Percentiles rank a stretch among this genome's conserved stretches.
Conservation (phyloP, 176 grass and related monocot genomes). For the Canna indica region DNA sequence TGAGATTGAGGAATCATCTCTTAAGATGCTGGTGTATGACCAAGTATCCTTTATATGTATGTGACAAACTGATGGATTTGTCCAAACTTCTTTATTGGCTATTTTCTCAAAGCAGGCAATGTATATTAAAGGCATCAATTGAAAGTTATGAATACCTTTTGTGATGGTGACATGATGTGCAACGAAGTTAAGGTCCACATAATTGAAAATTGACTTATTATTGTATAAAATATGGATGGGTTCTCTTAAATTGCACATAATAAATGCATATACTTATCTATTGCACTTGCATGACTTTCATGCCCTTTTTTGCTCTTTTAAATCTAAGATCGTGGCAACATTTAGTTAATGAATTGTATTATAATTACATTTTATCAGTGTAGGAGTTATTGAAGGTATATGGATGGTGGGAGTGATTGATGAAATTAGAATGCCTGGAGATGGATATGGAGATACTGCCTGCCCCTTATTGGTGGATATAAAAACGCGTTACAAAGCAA, state of each 20-base stretch:
- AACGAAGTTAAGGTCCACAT: too few relatives aligned
- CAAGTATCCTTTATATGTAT: background rate
- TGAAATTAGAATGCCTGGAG: conserved; percentile 48
- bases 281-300: background rate
- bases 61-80: background rate
- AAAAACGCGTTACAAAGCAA: conserved; percentile 59
- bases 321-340: background rate
- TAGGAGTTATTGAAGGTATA: conserved; percentile 52
- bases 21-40: background rate
- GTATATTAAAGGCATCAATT: background rate
- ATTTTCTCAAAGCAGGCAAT: background rate
- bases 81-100: background rate
- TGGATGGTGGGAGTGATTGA: conserved; percentile 89
- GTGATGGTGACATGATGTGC: background rate
- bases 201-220: background rate
- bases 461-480: conserved; percentile 66
- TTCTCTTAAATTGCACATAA: background rate
- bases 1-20: background rate
- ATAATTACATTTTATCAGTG: conserved; percentile 25
- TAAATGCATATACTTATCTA: background rate
- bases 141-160: background rate
- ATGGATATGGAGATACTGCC: conserved; percentile 35
- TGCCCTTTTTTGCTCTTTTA: background rate
- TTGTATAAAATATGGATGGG: too few relatives aligned
- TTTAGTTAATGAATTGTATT: conserved; percentile 1